Evolutionary conservation across 345 rosid species (phyloP).

Genomic region (Eucalyptus albens): DNA sequence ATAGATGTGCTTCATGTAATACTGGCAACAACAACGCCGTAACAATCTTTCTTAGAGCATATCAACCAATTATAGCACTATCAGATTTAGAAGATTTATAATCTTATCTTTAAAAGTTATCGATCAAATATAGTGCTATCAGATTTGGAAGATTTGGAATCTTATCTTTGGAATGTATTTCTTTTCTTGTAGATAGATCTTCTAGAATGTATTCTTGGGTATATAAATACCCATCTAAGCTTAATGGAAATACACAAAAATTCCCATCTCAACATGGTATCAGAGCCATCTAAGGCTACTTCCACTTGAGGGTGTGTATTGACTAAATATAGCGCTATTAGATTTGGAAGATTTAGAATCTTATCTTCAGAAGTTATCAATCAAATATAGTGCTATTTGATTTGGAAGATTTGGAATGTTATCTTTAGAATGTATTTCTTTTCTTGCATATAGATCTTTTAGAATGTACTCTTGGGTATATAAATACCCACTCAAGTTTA

Average conservation of each 20-base stretch:
- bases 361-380: neutral
- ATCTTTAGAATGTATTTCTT: neutral
- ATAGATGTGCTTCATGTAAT: neutral
- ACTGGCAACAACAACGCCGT: neutral
- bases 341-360: neutral
- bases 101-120: too few species aligned
- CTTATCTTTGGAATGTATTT: too few species aligned
- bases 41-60: neutral
- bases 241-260: too few species aligned
- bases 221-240: too few species aligned
- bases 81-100: too few species aligned
- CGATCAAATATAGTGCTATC: too few species aligned
- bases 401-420: neutral
- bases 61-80: neutral
- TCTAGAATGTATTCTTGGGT: too few species aligned
- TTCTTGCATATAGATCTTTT: neutral
- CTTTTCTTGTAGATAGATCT: too few species aligned
- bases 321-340: neutral
- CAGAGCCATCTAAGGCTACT: neutral
- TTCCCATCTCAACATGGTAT: too few species aligned
- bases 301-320: neutral
- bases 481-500: neutral
- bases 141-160: too few species aligned
- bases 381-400: neutral
- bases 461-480: neutral